Evolutionary conservation across 345 rosid genomes (phyloP), one percentile per base, ranked within the genome.

Genomic region (Gossypium longicalyx): DNA sequence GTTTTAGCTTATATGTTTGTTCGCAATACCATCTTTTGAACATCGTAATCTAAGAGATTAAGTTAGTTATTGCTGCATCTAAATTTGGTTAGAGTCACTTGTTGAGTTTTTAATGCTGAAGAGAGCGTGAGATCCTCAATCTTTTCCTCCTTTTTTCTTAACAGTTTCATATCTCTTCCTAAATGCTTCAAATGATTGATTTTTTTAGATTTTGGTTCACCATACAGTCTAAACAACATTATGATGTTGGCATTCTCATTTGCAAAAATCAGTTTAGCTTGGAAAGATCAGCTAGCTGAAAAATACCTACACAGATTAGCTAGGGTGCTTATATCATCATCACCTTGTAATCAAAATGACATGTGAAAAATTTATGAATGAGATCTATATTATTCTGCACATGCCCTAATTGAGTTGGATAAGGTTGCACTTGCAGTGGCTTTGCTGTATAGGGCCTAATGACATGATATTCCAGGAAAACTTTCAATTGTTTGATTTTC

Each of bases 41-140:
- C 34, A 22, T 72, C 12, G 11, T 41, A 63, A 34, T 70, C 27
- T 17, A 29, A n/a, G 16, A 34, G 49, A 29, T 56, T n/a, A 17
- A 17, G 9, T 34, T 54, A 15, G 71, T 48, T 48, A 23, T 67
- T 12, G 23, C 43, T 16, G 72, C 72, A 68, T 49, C 44, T 68
- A 27, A 2, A 27, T 49, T 68, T 27, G 57, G 58, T 27, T 29
- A 34, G 41, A 34, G 62, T 53, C 27, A 5, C 74, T 6, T 41
- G 61, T 6, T 53, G 48, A 11, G 29, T 70, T 53, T 67, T 54
- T 70, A 29, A 53, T 17, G 60, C 47, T 34, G 29, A 70, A 2
- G 49, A 54, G 17, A 38, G 74, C 63, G 29, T 49, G 7, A 27
- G 62, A 70, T 70, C 74, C 49, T 53, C 29, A 13, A 70, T 29